Evolutionary conservation across 129 eudicot species (phyloP).

Genomic region (Apium graveolens): DNA sequence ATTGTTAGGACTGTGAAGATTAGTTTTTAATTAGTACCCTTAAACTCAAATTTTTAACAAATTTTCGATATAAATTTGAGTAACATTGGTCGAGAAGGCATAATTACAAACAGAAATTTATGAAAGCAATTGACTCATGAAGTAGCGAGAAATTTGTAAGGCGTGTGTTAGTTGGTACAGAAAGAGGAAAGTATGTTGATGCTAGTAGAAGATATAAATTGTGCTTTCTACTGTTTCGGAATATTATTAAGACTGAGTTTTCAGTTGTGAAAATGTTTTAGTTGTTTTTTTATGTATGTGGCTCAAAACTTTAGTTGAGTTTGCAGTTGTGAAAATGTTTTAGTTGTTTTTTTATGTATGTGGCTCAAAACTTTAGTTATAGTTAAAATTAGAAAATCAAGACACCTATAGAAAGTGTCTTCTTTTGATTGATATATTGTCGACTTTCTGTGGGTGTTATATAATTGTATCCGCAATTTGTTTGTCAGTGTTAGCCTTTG

Average conservation of each 20-base stretch:
- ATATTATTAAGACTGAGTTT: background rate
- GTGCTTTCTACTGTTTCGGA: background rate
- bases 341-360: too few species aligned
- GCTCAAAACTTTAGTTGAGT: too few species aligned
- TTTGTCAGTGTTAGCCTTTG: background rate
- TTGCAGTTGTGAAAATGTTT: background rate
- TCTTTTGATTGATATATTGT: background rate
- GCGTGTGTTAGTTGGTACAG: background rate
- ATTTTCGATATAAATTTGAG: background rate
- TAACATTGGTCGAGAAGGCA: too few species aligned
- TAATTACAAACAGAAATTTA: background rate
- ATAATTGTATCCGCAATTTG: background rate
- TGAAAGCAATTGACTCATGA: background rate
- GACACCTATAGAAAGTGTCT: background rate
- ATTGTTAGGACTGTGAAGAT: background rate
- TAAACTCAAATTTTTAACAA: background rate
- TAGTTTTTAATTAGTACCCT: background rate
- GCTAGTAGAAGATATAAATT: background rate
- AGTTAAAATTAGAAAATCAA: background rate
- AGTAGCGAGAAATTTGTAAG: background rate
- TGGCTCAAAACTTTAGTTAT: background rate
- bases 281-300: too few species aligned
- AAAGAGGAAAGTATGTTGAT: background rate
- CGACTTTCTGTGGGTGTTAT: background rate
- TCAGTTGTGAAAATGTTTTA: background rate